Evolutionary conservation across 108 stramenopile genomes (phyloP).

Genomic region (Nannochloropsis gaditana): DNA sequence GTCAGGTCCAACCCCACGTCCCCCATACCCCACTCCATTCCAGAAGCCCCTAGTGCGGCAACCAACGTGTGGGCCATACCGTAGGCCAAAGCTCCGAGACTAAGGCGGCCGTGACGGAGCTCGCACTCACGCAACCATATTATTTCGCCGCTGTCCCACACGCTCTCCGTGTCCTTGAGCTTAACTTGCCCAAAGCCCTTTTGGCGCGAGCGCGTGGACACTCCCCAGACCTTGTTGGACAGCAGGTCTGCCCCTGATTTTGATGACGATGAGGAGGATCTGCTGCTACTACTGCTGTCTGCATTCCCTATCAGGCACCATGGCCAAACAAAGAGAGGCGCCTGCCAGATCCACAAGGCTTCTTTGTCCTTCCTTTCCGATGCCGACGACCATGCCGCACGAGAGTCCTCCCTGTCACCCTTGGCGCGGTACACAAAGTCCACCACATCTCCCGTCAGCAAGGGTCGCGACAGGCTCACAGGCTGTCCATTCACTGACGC

Average conservation of each 20-base stretch:
- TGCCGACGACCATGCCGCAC: not conserved
- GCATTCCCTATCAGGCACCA: constrained; percentile 2
- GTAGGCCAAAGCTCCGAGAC: not conserved
- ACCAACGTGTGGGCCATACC: not conserved
- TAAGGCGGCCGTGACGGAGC: not conserved
- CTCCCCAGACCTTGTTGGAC: not conserved
- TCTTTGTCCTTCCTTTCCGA: not conserved
- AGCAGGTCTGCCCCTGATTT: not conserved
- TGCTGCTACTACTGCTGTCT: not conserved
- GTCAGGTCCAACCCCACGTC: not conserved
- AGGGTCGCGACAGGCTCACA: not conserved
- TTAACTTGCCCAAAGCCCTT: constrained; percentile 7
- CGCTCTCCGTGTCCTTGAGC: not conserved
- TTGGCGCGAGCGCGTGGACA: not conserved
- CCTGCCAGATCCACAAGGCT: constrained; percentile 10
- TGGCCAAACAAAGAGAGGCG: not conserved
- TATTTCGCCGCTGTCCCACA: not conserved
- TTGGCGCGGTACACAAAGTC: constrained; percentile 9
- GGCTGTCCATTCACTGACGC: constrained; percentile 6
- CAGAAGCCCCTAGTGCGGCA: not conserved
- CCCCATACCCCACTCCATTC: not conserved
- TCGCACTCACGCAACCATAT: constrained; percentile 12
- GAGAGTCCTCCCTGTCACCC: not conserved
- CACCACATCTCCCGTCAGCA: not conserved
- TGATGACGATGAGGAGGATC: not conserved